Percentiles rank a stretch among this genome's conserved stretches.
phyloP scores from a whole-genome alignment of 2,329 filamentous ascomycete species.

The Sclerotinia nivalis region DNA sequence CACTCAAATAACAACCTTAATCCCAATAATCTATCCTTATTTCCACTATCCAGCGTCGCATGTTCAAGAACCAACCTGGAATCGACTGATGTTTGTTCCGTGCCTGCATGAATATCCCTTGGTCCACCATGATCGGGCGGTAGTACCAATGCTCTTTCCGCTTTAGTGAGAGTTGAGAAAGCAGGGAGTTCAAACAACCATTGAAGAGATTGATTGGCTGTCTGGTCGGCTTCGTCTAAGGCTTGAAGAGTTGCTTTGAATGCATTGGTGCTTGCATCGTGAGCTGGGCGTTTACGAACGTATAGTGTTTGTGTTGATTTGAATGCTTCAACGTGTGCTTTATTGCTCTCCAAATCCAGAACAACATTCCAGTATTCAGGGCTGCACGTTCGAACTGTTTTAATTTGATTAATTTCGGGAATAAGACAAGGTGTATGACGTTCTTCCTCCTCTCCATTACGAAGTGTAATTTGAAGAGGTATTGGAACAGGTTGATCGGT shows the following conservation, averaged over 20 bases:
- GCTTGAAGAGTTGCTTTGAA: slow-evolving; percentile 65
- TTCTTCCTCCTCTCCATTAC: slow-evolving; percentile 32
- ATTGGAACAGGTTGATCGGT: slow-evolving; percentile 77
- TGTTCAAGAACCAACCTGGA: slow-evolving; percentile 57
- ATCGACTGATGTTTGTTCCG: slow-evolving; percentile 62
- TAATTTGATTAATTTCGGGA: slow-evolving; percentile 52
- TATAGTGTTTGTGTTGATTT: slow-evolving; percentile 61
- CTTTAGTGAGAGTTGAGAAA: slow-evolving; percentile 55
- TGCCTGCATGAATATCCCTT: slow-evolving; percentile 49
- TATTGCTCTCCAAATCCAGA: slow-evolving; percentile 62
- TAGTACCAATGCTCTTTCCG: slow-evolving; percentile 56
- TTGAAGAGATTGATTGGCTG: slow-evolving; percentile 54
- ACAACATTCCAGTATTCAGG: slow-evolving; percentile 68
- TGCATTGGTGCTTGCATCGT: slow-evolving; percentile 55
- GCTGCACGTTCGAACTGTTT: slow-evolving; percentile 50
- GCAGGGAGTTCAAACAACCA: slow-evolving; percentile 62
- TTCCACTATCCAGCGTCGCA: slow-evolving; percentile 48
- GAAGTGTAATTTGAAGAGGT: slow-evolving; percentile 60
- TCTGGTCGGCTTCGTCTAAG: slow-evolving; percentile 57
- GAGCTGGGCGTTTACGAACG: slow-evolving; percentile 59
- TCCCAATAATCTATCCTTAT: slow-evolving; percentile 61
- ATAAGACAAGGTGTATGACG: slow-evolving; percentile 44
- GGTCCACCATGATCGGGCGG: slow-evolving; percentile 47
- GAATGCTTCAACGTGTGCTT: slow-evolving; percentile 58
- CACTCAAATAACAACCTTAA: slow-evolving; percentile 65